These are phyloP conservation scores for Stagonosporopsis rhizophila DNA, from an alignment of 2,329 filamentous ascomycete species.

Conservation along the genomic window DNA sequence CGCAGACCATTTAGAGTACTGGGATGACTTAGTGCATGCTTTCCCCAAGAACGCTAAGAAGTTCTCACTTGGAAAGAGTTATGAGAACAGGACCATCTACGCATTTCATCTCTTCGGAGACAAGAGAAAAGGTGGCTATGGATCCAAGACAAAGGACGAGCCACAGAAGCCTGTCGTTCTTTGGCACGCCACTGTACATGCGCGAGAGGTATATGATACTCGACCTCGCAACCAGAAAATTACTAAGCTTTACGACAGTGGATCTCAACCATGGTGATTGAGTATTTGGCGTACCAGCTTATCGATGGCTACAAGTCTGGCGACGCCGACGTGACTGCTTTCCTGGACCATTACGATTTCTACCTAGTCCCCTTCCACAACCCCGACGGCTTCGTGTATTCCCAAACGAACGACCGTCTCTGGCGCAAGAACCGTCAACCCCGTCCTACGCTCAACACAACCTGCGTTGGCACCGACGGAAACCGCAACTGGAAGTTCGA, in stretches of 20 bases:
- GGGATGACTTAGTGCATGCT: slow-evolving; percentile 36
- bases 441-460: slow-evolving; percentile 34
- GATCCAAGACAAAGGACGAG: slow-evolving; percentile 9
- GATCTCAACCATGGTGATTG: slow-evolving; percentile 31
- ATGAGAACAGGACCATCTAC: slow-evolving; percentile 40
- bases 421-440: slow-evolving; percentile 49
- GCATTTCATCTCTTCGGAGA: slow-evolving; percentile 40
- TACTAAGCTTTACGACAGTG: slow-evolving; percentile 10
- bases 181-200: slow-evolving; percentile 45
- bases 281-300: slow-evolving; percentile 42
- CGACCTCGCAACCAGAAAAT: accelerated
- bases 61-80: slow-evolving; percentile 38
- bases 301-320: slow-evolving; percentile 38
- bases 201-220: slow-evolving; percentile 43
- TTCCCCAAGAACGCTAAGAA: slow-evolving; percentile 40
- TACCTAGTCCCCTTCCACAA: slow-evolving; percentile 45
- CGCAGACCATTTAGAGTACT: slow-evolving; percentile 39
- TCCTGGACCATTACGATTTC: slow-evolving; percentile 42
- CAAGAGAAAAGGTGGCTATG: slow-evolving; percentile 22
- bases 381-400: slow-evolving; percentile 44
- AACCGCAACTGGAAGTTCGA: slow-evolving; percentile 47
- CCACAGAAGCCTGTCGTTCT: slow-evolving; percentile 41
- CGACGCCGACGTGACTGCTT: slow-evolving; percentile 37
- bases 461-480: slow-evolving; percentile 43
- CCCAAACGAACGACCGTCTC: slow-evolving; percentile 44